Evolutionary conservation across 805 yeast species (phyloP).

Genomic region (Hanseniaspora mollemarum): DNA sequence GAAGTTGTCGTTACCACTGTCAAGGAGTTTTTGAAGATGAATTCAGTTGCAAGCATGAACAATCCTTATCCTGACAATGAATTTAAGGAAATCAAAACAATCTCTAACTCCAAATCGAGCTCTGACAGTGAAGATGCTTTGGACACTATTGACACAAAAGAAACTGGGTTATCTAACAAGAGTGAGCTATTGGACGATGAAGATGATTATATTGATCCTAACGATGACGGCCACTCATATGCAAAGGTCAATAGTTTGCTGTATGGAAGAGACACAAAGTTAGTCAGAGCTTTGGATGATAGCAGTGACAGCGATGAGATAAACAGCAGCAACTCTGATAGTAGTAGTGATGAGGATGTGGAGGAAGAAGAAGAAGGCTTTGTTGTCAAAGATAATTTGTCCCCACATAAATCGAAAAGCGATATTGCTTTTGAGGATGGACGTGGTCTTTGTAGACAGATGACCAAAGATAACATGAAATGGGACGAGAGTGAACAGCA

Average conservation of each 20-base stretch:
- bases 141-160: too few species aligned
- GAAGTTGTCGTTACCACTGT: conserved; percentile 11
- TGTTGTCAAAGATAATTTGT: conserved; percentile 21
- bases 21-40: conserved; percentile 34
- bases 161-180: too few species aligned
- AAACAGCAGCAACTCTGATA: conserved; percentile 14
- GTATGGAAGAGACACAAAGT: conserved; percentile 19
- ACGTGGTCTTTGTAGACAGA: conserved; percentile 26
- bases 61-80: not conserved
- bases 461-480: conserved; percentile 27
- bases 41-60: conserved; percentile 33
- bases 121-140: not conserved
- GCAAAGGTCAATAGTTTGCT: conserved; percentile 32
- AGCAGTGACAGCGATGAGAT: conserved; percentile 22
- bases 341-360: conserved; percentile 18
- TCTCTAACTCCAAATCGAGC: not conserved
- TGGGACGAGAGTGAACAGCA: conserved; percentile 27
- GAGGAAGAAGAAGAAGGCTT: conserved; percentile 20
- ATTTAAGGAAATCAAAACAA: conserved; percentile 1
- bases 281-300: conserved; percentile 14
- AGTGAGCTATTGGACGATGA: conserved; percentile 38
- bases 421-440: conserved; percentile 24
- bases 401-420: conserved; percentile 26
- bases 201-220: conserved; percentile 68
- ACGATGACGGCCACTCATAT: conserved; percentile 70